These are phyloP conservation scores for Termitomyces sp. DNA, from an alignment of 768 basidiomycete genomes.

Conservation along the genomic window DNA sequence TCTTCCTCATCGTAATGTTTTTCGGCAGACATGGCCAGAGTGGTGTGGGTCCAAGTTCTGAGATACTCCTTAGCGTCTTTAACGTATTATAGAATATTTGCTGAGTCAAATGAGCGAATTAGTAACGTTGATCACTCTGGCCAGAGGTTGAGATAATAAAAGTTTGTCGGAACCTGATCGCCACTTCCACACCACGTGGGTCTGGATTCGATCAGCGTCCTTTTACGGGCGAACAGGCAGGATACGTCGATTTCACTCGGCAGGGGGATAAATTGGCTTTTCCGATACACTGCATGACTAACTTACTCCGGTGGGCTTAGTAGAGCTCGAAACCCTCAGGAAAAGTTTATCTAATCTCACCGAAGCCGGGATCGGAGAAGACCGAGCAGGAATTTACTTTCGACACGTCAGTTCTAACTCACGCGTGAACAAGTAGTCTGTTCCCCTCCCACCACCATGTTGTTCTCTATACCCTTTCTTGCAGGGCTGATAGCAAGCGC, in stretches of 20 bases:
- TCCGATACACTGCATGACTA: neutral
- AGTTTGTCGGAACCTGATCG: slow-evolving; percentile 13
- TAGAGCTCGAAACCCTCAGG: neutral
- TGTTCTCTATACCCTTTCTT: slow-evolving; percentile 49
- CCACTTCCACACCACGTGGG: neutral
- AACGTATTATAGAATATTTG: slow-evolving; percentile 1
- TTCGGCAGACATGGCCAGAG: slow-evolving; percentile 26
- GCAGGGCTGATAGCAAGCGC: slow-evolving; percentile 49
- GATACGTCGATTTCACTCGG: neutral
- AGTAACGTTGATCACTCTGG: neutral
- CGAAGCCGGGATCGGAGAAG: slow-evolving; percentile 17
- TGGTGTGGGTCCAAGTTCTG: neutral
- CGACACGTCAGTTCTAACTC: slow-evolving; percentile 16
- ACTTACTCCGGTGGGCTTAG: neutral
- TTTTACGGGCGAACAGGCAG: neutral
- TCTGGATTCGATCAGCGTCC: neutral
- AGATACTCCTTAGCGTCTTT: neutral
- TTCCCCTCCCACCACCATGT: slow-evolving; percentile 43
- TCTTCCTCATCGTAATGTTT: slow-evolving; percentile 19
- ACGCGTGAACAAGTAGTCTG: slow-evolving; percentile 1
- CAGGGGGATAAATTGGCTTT: neutral
- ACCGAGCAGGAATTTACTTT: neutral
- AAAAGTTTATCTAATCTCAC: slow-evolving; percentile 1
- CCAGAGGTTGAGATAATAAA: slow-evolving; percentile 11
- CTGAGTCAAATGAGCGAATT: slow-evolving; percentile 16